These are phyloP conservation scores for Hebeloma cylindrosporum DNA, from an alignment of 768 basidiomycete genomes.

Conservation along the genomic window DNA sequence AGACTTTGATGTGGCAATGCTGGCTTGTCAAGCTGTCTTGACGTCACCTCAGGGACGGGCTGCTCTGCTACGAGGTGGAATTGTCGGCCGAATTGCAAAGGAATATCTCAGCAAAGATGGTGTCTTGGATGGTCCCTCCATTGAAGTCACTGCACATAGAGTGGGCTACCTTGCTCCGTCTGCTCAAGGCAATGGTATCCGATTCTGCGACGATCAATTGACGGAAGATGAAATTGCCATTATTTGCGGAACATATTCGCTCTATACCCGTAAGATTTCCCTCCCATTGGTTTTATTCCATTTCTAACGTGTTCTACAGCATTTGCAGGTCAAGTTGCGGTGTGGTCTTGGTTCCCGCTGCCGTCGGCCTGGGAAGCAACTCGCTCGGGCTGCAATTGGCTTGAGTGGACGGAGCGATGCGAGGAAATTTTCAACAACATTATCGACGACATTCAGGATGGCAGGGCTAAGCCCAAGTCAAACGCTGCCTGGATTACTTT, in stretches of 20 bases:
- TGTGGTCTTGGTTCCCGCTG: conserved; percentile 11
- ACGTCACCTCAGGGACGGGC: conserved; percentile 6
- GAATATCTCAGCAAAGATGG: conserved; percentile 9
- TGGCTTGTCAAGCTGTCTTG: background rate
- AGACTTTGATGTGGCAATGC: conserved; percentile 6
- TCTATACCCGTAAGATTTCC: conserved; percentile 8
- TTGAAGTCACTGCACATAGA: conserved; percentile 1
- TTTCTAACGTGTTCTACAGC: background rate
- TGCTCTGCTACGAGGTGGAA: conserved; percentile 14
- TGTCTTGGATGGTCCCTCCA: conserved; percentile 12
- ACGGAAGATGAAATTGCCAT: conserved; percentile 8
- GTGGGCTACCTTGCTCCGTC: conserved; percentile 1
- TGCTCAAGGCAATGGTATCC: background rate
- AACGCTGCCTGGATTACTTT: background rate
- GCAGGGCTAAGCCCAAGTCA: background rate
- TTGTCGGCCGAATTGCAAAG: conserved; percentile 11
- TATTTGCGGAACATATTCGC: conserved; percentile 11
- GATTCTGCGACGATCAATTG: conserved; percentile 12
- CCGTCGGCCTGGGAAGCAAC: conserved; percentile 1
- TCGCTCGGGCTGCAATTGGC: conserved; percentile 1
- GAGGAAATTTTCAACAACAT: background rate
- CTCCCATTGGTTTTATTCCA: background rate
- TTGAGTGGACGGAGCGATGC: conserved; percentile 4
- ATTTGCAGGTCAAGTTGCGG: background rate
- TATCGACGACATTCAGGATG: background rate